Percentiles rank a stretch among this genome's conserved stretches.
Evolutionary conservation across 2,329 filamentous ascomycete genomes (phyloP).

Genomic region (Fusarium zealandicum): DNA sequence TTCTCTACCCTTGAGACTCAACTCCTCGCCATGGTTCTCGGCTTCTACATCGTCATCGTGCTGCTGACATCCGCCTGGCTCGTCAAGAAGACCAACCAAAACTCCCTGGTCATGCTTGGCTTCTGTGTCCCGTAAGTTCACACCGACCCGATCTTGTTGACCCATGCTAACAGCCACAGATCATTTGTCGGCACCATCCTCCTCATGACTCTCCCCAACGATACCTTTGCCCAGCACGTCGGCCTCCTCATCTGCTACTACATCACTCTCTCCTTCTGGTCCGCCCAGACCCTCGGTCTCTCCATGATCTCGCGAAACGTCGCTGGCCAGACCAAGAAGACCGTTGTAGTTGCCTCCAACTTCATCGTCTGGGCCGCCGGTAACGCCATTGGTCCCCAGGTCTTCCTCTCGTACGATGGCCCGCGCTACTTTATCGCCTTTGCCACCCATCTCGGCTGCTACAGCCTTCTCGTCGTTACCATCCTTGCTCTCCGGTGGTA

Average conservation of each 20-base stretch:
- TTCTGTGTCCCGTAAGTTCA: slow-evolving; percentile 67
- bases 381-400: slow-evolving; percentile 72
- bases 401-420: slow-evolving; percentile 66
- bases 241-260: slow-evolving; percentile 78
- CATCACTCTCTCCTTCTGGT: slow-evolving; percentile 79
- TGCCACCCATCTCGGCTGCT: slow-evolving; percentile 72
- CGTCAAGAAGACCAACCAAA: slow-evolving; percentile 73
- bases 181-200: slow-evolving; percentile 76
- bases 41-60: slow-evolving; percentile 75
- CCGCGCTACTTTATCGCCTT: slow-evolving; percentile 75
- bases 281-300: slow-evolving; percentile 70
- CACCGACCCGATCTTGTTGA: too few relatives aligned
- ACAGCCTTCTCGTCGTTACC: slow-evolving; percentile 63
- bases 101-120: slow-evolving; percentile 68
- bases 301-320: slow-evolving; percentile 74
- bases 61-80: slow-evolving; percentile 71
- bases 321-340: slow-evolving; percentile 77
- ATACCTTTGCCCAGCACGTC: slow-evolving; percentile 63
- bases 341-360: slow-evolving; percentile 70
- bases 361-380: slow-evolving; percentile 74
- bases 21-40: slow-evolving; percentile 76
- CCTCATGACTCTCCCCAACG: slow-evolving; percentile 71
- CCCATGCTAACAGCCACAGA: slow-evolving; percentile 45
- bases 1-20: slow-evolving; percentile 73
- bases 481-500: slow-evolving; percentile 66